A percentile compares a stretch with the other conserved stretches of the same genome.
These are phyloP conservation scores for Microsporum canis DNA, from an alignment of 2,329 filamentous ascomycete genomes.

Conservation along the genomic window DNA sequence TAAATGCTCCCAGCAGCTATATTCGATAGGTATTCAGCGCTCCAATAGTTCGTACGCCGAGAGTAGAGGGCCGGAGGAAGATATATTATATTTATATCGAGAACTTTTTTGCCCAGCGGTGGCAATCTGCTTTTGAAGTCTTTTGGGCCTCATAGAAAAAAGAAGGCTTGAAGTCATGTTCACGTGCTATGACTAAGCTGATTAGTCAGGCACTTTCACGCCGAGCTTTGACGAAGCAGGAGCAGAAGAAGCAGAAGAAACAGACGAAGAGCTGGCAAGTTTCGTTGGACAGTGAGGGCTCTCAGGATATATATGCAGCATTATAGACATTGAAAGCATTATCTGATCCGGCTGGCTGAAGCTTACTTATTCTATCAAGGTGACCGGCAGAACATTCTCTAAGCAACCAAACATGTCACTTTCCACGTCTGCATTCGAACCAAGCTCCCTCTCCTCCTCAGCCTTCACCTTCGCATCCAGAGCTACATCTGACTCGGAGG, in stretches of 20 bases:
- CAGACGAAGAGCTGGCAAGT: neutral
- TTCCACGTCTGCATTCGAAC: slow-evolving; percentile 23
- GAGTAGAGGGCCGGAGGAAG: neutral
- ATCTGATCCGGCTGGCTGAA: no score
- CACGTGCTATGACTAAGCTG: neutral
- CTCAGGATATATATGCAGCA: neutral
- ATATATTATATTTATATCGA: neutral
- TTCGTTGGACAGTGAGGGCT: neutral
- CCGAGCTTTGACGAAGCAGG: neutral
- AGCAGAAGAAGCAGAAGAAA: neutral
- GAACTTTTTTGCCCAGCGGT: neutral
- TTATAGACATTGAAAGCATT: no score
- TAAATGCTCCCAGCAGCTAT: neutral
- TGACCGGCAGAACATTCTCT: neutral
- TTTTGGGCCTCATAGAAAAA: neutral
- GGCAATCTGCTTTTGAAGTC: neutral
- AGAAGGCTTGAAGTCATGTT: neutral
- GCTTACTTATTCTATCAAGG: neutral
- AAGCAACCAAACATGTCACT: neutral
- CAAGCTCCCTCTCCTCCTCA: slow-evolving; percentile 8
- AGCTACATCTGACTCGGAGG: slow-evolving; percentile 21
- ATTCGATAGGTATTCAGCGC: neutral
- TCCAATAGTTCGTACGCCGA: neutral
- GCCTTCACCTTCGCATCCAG: slow-evolving; percentile 27
- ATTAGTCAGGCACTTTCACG: neutral